Conservation (phyloP, 257 asterid species). For the Cordia subcordata region DNA sequence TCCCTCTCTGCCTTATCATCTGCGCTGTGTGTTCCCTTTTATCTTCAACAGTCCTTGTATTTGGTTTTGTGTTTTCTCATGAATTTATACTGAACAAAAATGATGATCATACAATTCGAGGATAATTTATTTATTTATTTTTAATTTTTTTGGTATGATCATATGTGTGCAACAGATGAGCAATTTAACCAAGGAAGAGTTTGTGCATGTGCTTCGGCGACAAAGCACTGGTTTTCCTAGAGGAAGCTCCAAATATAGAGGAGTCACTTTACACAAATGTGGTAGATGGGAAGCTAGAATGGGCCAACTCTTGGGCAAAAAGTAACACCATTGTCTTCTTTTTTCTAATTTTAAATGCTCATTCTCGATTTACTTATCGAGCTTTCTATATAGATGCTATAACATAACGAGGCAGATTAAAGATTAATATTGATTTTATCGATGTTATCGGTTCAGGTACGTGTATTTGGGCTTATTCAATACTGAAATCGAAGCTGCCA, state of each 20-base stretch:
- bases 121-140: background rate
- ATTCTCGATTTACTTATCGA: background rate
- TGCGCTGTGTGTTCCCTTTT: no score
- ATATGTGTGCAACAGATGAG: slow-evolving; percentile 44
- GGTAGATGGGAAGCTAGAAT: slow-evolving; percentile 92
- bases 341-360: background rate
- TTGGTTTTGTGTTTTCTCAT: no score
- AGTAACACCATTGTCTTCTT: slow-evolving; percentile 27
- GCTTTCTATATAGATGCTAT: no score
- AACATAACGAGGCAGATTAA: no score
- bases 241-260: slow-evolving; percentile 86
- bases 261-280: slow-evolving; percentile 87
- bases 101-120: background rate
- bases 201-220: slow-evolving; percentile 77
- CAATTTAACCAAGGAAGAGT: slow-evolving; percentile 77
- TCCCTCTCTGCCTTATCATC: slow-evolving; percentile 3
- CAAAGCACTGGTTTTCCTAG: slow-evolving; percentile 86
- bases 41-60: slow-evolving; percentile 14
- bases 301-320: slow-evolving; percentile 87
- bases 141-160: background rate
- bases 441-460: slow-evolving; percentile 48
- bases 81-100: no score
- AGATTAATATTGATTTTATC: slow-evolving; percentile 5
- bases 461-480: slow-evolving; percentile 91
- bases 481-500: slow-evolving; percentile 89